Conservation (phyloP, 352 stramenopile genomes). For the Globisporangium solare region DNA sequence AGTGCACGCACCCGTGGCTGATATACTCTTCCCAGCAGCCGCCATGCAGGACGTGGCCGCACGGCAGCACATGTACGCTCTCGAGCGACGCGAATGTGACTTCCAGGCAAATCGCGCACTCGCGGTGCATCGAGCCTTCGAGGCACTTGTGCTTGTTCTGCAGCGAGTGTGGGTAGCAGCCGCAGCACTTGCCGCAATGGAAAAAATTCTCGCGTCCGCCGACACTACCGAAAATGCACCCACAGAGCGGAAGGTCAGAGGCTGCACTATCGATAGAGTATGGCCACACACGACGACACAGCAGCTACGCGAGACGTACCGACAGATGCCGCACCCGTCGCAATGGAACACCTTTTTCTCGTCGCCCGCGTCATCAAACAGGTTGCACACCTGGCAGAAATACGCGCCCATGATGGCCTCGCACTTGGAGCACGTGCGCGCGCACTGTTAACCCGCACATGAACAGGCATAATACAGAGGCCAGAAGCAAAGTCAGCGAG, state of each 20-base stretch:
- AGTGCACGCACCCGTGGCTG: constrained; percentile 39
- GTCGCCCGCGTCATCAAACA: constrained; percentile 62
- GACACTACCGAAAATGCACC: constrained; percentile 27
- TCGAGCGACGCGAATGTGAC: constrained; percentile 77
- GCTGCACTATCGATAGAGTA: too few species aligned
- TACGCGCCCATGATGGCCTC: constrained; percentile 47
- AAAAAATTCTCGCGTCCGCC: constrained; percentile 77
- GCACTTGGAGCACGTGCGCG: constrained; percentile 43
- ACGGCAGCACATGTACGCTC: constrained; percentile 63
- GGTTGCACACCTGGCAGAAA: constrained; percentile 67
- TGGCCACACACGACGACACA: too few species aligned
- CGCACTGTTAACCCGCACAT: constrained; percentile 34
- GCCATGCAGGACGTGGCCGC: constrained; percentile 70
- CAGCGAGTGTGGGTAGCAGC: constrained; percentile 71
- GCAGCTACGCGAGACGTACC: constrained; percentile 22
- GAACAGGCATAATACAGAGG: not conserved
- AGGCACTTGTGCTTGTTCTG: constrained; percentile 75
- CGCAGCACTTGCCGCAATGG: constrained; percentile 73
- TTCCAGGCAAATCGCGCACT: constrained; percentile 80
- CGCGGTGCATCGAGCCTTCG: constrained; percentile 72
- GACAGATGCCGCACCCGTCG: constrained; percentile 70
- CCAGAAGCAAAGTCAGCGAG: not conserved
- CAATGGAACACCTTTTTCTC: constrained; percentile 74
- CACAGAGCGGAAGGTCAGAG: not conserved
- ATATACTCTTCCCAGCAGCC: constrained; percentile 64